Evolutionary conservation across 208 protist species (phyloP), one percentile per base, ranked within the genome.

Genomic region (Spongospora subterranea): DNA sequence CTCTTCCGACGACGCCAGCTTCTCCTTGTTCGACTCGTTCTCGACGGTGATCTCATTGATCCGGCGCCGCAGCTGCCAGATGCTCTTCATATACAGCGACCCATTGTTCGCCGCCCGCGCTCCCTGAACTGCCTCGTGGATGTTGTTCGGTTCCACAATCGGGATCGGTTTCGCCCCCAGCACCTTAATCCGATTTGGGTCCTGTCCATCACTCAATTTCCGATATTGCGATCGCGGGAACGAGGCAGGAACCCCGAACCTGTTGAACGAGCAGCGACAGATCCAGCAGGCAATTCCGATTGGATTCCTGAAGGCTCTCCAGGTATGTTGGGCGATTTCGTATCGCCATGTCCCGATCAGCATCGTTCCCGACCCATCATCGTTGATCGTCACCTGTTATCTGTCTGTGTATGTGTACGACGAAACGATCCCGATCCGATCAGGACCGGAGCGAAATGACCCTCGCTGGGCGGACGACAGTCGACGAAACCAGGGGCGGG

Each of bases 21-120:
- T 6, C 71, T 82, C 17, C n/a, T 82, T 82, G 17, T 6, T 43
- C 6, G 71, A 6, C 6, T 43, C 40, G 13, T 45, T 6, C 6
- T 82, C 71, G 35, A 82, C 35, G 6, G 71, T 43, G 35, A 82
- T 6, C 6, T 6, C 71, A n/a, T 82, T 82, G 17, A 82, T 6
- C n/a, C n/a, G 71, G n/a, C 35, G 71, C 13, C 71, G 71, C 6
- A 82, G 71, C 40, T 82, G 71, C 71, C 71, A 82, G 71, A 82
- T 82, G 71, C 40, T 82, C 71, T 82, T 82, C 71, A 82, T 82
- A 43, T 82, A 82, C 11, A 82, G 40, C 6, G 71, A 82, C 35
- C 17, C n/a, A 35, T 82, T 35, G 17, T 43, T 13, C 71, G 35
- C 6, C 40, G 71, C 71, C 35, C 71, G 71, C 11, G 6, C n/a